Conservation (phyloP, 768 basidiomycete genomes). For the Termitomyces sp. region DNA sequence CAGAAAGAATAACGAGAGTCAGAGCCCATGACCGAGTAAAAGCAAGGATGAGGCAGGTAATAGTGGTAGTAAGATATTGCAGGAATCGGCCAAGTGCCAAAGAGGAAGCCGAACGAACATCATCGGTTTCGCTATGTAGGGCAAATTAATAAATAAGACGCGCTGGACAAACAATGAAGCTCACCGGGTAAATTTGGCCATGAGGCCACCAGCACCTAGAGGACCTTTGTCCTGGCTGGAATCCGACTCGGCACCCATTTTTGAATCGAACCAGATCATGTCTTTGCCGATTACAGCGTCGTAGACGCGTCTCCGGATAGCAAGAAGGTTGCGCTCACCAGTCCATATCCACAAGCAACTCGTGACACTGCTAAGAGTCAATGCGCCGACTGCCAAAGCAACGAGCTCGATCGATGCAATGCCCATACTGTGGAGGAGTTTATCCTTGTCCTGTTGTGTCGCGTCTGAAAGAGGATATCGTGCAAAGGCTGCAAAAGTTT, state of each 20-base stretch:
- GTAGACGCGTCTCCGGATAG: slow-evolving; percentile 68
- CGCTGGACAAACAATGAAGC: slow-evolving; percentile 6
- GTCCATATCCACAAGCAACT: slow-evolving; percentile 83
- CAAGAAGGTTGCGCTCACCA: slow-evolving; percentile 75
- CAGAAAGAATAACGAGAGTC: slow-evolving; percentile 88
- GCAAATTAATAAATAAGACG: neutral
- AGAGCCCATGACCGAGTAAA: slow-evolving; percentile 78
- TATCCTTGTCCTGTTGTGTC: slow-evolving; percentile 38
- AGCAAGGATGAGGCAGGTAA: slow-evolving; percentile 79
- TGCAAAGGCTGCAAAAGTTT: slow-evolving; percentile 72
- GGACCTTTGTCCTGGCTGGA: slow-evolving; percentile 41
- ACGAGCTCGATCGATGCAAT: slow-evolving; percentile 63
- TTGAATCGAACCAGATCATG: slow-evolving; percentile 90
- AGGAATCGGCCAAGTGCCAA: slow-evolving; percentile 74
- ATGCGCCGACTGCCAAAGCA: slow-evolving; percentile 59
- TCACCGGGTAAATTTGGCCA: slow-evolving; percentile 89
- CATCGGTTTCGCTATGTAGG: slow-evolving; percentile 90
- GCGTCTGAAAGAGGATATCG: slow-evolving; percentile 40
- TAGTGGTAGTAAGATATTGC: slow-evolving; percentile 76
- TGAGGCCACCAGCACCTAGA: slow-evolving; percentile 83
- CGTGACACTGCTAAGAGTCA: slow-evolving; percentile 72
- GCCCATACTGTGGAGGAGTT: slow-evolving; percentile 55
- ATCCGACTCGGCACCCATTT: slow-evolving; percentile 57
- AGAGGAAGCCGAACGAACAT: slow-evolving; percentile 83
- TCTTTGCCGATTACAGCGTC: slow-evolving; percentile 60